phyloP scores from a whole-genome alignment of 1,284 basidiomycete species.

The Tremellales sp. region DNA sequence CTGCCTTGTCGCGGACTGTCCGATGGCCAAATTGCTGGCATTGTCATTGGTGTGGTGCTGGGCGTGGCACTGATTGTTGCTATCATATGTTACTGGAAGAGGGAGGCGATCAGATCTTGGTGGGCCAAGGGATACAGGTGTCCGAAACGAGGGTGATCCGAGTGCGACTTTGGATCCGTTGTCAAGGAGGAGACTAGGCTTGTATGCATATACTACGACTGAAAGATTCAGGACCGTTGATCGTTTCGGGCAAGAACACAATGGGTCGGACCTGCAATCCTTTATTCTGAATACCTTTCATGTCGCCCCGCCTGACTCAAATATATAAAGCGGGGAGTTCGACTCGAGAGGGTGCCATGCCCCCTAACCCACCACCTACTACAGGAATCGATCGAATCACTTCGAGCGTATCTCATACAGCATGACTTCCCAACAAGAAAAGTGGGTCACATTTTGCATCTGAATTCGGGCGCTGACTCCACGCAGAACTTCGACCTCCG shows the following conservation, averaged over 20 bases:
- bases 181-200: too few species aligned
- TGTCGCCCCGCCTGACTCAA: not conserved
- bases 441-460: too few species aligned
- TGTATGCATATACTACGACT: too few species aligned
- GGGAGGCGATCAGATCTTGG: slow-evolving; percentile 15
- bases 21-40: slow-evolving; percentile 56
- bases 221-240: too few species aligned
- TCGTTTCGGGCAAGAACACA: not conserved
- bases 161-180: too few species aligned
- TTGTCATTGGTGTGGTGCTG: slow-evolving; percentile 67
- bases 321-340: not conserved
- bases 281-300: not conserved
- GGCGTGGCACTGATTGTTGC: slow-evolving; percentile 60
- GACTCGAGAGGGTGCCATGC: too few species aligned
- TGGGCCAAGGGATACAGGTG: slow-evolving; percentile 18
- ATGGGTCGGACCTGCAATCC: not conserved
- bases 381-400: not conserved
- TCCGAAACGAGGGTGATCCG: not conserved
- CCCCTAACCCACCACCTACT: not conserved
- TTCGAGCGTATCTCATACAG: not conserved
- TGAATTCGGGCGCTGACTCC: too few species aligned
- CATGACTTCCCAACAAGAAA: too few species aligned
- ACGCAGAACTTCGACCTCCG: too few species aligned
- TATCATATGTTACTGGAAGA: slow-evolving; percentile 51
- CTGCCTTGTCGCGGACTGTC: slow-evolving; percentile 59